These are phyloP conservation scores for Pyrenula aspistea DNA, from an alignment of 495 filamentous ascomycete species.

Conservation along the genomic window DNA sequence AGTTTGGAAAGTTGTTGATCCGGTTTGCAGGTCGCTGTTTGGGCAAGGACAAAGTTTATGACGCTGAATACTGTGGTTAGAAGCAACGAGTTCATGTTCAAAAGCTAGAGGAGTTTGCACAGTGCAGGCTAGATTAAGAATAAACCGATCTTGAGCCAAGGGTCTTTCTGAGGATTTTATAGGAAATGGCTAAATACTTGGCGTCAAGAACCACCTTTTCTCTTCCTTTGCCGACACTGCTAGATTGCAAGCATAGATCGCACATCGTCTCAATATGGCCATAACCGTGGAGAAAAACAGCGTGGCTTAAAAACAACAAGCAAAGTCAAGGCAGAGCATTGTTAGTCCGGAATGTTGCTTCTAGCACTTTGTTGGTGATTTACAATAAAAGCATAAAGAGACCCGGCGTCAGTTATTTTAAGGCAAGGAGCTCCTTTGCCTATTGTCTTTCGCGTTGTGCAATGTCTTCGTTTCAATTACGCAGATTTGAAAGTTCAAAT, in stretches of 20 bases:
- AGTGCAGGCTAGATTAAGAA: not conserved
- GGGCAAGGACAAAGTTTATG: not conserved
- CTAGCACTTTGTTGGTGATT: not conserved
- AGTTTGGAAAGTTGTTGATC: not conserved
- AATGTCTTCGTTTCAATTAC: not conserved
- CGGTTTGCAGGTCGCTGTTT: not conserved
- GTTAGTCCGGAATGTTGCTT: not conserved
- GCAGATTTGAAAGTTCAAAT: not conserved
- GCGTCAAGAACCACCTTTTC: not conserved
- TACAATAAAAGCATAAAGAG: not conserved
- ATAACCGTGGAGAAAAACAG: not conserved
- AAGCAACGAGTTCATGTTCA: not conserved
- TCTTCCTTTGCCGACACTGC: not conserved
- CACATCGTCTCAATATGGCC: not conserved
- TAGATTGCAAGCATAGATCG: not conserved
- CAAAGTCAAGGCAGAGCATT: not conserved
- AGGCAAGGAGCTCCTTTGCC: not conserved
- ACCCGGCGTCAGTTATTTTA: not conserved
- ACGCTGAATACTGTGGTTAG: not conserved
- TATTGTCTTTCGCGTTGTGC: too few species aligned
- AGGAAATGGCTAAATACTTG: not conserved
- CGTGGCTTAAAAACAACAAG: not conserved
- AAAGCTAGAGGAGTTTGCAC: not conserved
- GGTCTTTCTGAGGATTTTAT: not conserved
- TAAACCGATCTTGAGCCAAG: not conserved